Percentiles rank a stretch among this genome's conserved stretches.
phyloP scores from a whole-genome alignment of 1,284 basidiomycete genomes.

The Ceratobasidium papillatum region DNA sequence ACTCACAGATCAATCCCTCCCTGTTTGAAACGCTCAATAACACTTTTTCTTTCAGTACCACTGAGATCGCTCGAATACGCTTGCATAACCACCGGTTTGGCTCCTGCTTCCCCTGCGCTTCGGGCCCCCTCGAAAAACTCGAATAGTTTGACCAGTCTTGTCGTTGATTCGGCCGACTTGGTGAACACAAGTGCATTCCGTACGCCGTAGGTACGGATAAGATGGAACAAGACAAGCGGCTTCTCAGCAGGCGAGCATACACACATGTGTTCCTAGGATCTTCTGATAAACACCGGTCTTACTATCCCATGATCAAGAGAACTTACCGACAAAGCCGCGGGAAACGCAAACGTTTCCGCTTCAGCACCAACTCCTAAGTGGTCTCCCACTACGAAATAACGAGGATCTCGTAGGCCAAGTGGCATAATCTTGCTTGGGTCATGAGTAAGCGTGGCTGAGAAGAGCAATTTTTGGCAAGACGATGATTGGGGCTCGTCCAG shows the following conservation, averaged over 20 bases:
- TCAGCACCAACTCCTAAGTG: slow-evolving; percentile 59
- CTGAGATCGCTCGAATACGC: slow-evolving; percentile 91
- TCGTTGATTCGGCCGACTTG: slow-evolving; percentile 92
- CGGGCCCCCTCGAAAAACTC: slow-evolving; percentile 78
- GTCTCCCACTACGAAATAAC: slow-evolving; percentile 84
- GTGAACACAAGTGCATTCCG: slow-evolving; percentile 90
- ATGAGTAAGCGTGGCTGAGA: slow-evolving; percentile 94
- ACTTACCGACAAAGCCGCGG: slow-evolving; percentile 73
- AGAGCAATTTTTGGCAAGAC: slow-evolving; percentile 94
- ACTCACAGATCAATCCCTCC: slow-evolving; percentile 85
- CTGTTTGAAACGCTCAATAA: slow-evolving; percentile 83
- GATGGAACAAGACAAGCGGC: slow-evolving; percentile 88
- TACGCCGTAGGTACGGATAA: slow-evolving; percentile 71
- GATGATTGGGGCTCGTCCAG: slow-evolving; percentile 63
- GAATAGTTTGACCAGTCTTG: slow-evolving; percentile 82
- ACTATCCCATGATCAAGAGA: background rate
- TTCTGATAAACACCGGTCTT: background rate
- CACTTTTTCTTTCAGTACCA: slow-evolving; percentile 73
- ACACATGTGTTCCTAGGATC: slow-evolving; percentile 84
- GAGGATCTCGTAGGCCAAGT: slow-evolving; percentile 79
- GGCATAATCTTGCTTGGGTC: slow-evolving; percentile 93
- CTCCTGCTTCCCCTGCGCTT: slow-evolving; percentile 45
- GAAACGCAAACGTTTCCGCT: slow-evolving; percentile 83
- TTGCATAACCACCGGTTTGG: slow-evolving; percentile 59
- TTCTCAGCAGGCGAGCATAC: slow-evolving; percentile 83